Evolutionary conservation across 169 alveolate species (phyloP).

Genomic region (Ichthyophthirius multifiliis): DNA sequence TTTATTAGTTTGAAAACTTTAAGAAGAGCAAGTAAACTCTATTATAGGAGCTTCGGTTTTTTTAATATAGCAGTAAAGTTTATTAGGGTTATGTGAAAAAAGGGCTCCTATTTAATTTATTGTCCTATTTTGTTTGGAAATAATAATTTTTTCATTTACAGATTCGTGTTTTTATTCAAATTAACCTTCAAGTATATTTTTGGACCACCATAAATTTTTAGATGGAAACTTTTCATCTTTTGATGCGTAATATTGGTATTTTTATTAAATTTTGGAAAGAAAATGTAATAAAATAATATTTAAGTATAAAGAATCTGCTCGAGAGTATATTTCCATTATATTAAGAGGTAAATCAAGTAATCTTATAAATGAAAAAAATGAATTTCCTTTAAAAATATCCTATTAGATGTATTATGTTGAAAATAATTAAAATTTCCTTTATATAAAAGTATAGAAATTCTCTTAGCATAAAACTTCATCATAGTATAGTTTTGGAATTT

Average conservation of each 20-base stretch:
- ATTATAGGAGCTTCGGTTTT: slow-evolving; percentile 24
- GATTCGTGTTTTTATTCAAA: background rate
- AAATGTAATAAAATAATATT: background rate
- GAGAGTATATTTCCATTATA: background rate
- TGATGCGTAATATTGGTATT: background rate
- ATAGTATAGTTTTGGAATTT: slow-evolving; percentile 48
- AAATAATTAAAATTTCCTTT: background rate
- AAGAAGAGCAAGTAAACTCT: slow-evolving; percentile 26
- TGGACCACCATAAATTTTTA: background rate
- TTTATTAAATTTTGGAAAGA: background rate
- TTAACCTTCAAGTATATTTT: background rate
- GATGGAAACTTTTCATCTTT: background rate
- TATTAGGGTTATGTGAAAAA: background rate
- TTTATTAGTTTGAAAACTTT: background rate
- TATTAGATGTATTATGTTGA: background rate
- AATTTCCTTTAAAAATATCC: background rate
- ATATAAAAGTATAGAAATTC: background rate
- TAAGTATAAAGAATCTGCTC: background rate
- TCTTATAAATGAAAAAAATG: background rate
- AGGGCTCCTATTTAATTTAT: slow-evolving; percentile 3
- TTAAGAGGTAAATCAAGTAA: background rate
- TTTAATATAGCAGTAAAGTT: background rate
- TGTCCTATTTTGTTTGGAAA: background rate
- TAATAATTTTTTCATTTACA: background rate
- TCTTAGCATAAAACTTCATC: slow-evolving; percentile 36